Evolutionary conservation across 1,139 yeast species (phyloP).

Genomic region (Debaryomyces singareniensis): DNA sequence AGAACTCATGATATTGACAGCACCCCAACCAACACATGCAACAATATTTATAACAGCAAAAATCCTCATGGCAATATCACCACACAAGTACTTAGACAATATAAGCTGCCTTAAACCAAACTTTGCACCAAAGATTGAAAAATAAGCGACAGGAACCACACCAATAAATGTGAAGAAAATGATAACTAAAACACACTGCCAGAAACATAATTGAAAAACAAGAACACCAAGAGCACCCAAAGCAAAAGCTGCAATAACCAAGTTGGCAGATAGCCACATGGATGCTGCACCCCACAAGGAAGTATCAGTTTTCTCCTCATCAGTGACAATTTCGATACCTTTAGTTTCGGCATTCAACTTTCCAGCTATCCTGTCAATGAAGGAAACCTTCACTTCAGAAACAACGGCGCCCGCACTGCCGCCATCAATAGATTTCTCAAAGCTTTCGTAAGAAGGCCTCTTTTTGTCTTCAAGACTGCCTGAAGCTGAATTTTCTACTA

Average conservation of each 20-base stretch:
- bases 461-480: slow-evolving; percentile 1
- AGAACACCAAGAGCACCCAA: slow-evolving; percentile 75
- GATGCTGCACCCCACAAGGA: slow-evolving; percentile 68
- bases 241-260: slow-evolving; percentile 80
- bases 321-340: slow-evolving; percentile 66
- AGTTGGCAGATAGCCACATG: slow-evolving; percentile 91
- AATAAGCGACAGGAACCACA: slow-evolving; percentile 71
- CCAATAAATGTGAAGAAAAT: slow-evolving; percentile 74
- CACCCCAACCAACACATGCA: slow-evolving; percentile 95
- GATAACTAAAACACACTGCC: slow-evolving; percentile 57
- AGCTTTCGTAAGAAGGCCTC: slow-evolving; percentile 4
- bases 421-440: slow-evolving; percentile 2
- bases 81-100: slow-evolving; percentile 70
- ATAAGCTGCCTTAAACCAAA: slow-evolving; percentile 89
- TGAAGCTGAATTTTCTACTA: background rate
- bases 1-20: slow-evolving; percentile 84
- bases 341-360: slow-evolving; percentile 52
- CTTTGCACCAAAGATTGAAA: slow-evolving; percentile 76
- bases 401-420: slow-evolving; percentile 1
- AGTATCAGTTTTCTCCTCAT: slow-evolving; percentile 56
- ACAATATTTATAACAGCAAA: slow-evolving; percentile 72
- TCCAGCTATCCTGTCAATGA: slow-evolving; percentile 18
- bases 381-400: background rate
- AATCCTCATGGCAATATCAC: slow-evolving; percentile 68
- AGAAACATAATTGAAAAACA: slow-evolving; percentile 51